A percentile compares a stretch with the other conserved stretches of the same genome.
Conservation (phyloP, 139 green algal genomes). For the Pycnococcus provasolii region DNA sequence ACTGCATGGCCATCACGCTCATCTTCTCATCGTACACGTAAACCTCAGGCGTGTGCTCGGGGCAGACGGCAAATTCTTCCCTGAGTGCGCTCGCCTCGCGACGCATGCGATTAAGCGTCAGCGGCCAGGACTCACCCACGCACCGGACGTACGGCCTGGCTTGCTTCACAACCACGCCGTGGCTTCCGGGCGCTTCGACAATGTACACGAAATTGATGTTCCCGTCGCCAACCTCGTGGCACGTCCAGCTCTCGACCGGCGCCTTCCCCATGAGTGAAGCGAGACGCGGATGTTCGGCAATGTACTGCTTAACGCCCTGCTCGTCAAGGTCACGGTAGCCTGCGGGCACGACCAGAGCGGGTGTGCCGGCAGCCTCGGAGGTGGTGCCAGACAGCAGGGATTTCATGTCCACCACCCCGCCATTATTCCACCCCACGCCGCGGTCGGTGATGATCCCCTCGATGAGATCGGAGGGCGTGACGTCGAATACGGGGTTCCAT, state of each 20-base stretch:
- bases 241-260: constrained; percentile 18
- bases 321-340: too few species aligned
- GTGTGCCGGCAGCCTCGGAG: too few species aligned
- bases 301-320: too few species aligned
- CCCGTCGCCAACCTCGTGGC: constrained; percentile 81
- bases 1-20: constrained; percentile 46
- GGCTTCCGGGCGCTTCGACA: constrained; percentile 58
- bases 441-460: constrained; percentile 90
- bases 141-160: constrained; percentile 80
- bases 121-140: constrained; percentile 79
- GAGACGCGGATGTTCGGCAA: too few species aligned
- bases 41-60: constrained; percentile 65
- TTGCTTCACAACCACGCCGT: constrained; percentile 41
- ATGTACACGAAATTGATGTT: constrained; percentile 99
- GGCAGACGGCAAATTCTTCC: constrained; percentile 34
- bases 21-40: constrained; percentile 29
- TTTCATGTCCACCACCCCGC: not conserved
- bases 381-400: too few species aligned
- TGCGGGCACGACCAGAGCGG: too few species aligned
- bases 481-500: constrained; percentile 95
- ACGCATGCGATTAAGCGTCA: constrained; percentile 58
- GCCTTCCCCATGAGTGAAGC: too few species aligned
- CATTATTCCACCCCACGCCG: not conserved
- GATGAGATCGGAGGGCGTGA: constrained; percentile 73
- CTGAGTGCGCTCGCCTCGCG: constrained; percentile 34